phyloP scores from a whole-genome alignment of 768 basidiomycete genomes.

The Dentipellis sp. region DNA sequence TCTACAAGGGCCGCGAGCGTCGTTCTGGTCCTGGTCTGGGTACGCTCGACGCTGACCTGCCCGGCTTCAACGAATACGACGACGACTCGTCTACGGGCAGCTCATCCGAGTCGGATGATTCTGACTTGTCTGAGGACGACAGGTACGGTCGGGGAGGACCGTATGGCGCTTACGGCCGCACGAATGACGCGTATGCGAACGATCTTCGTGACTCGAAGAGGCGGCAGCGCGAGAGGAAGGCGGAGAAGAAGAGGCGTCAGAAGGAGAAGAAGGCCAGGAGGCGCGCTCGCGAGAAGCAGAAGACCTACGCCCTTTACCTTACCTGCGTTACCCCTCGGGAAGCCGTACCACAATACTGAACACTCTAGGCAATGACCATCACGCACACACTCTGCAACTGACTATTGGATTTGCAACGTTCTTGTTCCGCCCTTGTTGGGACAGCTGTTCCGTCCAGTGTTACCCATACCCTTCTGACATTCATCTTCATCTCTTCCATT shows the following conservation, averaged over 20 bases:
- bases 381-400: too few relatives aligned
- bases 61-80: constrained; percentile 34
- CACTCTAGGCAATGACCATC: background rate
- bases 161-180: constrained; percentile 23
- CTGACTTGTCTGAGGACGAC: constrained; percentile 30
- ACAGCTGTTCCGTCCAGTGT: background rate
- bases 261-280: constrained; percentile 57
- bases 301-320: constrained; percentile 55
- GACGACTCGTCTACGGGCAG: constrained; percentile 30
- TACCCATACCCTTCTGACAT: background rate
- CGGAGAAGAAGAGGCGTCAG: constrained; percentile 51
- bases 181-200: constrained; percentile 33
- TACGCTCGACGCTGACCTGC: constrained; percentile 42
- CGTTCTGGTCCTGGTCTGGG: constrained; percentile 60
- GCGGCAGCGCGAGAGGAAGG: constrained; percentile 40
- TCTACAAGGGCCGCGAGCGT: constrained; percentile 75
- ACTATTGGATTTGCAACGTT: too few relatives aligned
- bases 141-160: constrained; percentile 22
- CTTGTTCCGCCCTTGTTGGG: background rate
- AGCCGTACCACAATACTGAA: constrained; percentile 9
- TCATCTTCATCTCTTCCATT: too few relatives aligned
- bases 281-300: constrained; percentile 51
- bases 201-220: constrained; percentile 36
- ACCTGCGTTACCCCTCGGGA: constrained; percentile 33
- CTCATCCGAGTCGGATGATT: constrained; percentile 24